Base-by-base conservation (phyloP, 2,329 filamentous ascomycete genomes). In the Apiospora sp. region DNA sequence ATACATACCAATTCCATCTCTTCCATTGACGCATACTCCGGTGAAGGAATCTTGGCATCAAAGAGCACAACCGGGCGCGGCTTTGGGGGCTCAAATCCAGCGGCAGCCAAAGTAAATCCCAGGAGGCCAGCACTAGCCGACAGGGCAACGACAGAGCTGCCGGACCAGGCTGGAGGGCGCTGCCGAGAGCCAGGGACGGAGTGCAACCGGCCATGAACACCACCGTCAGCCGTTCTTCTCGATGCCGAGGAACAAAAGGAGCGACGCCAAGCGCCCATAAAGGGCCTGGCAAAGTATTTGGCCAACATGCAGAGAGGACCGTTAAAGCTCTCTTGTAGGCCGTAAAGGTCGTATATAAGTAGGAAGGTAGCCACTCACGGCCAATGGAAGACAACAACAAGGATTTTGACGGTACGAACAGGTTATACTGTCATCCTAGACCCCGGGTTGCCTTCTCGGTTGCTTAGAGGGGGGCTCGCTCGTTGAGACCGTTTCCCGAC, bases 1-100 rank as follows among this genome's bases (percentile, higher is more conserved):
- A 81, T 80, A 76, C 37, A 41, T 41, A 86, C 87, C 77, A 82
- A 83, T 76, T 90, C 85, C 84, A 90, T 86, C 70, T 88, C 84
- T 10, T 80, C 76, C 69, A 87, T 81, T 37, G 79, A 83, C 5
- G 87, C 88, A 83, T 89, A 90, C 24, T 76, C 74, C 6, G 80
- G 79, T 27, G 71, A 74, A 14, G 78, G 73, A 44, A 76, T 72
- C 71, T 78, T 80, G 67, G 74, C 76, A 73, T 81, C 77, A 30
- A 79, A 79, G 14, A 80, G 75, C 68, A 78, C 77, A 24, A 80
- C 74, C 0, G 74, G 72, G 49, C 75, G 73, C 69, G 75, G 76
- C 2, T 75, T 74, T 4, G 76, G 76, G 4, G 74, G 71, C 69
- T 77, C 73, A n/a, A 80, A 72, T 14, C 76, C 74, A 13, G 77